These are phyloP conservation scores for Pyrenophora teres DNA, from an alignment of 2,329 filamentous ascomycete genomes.

Conservation along the genomic window DNA sequence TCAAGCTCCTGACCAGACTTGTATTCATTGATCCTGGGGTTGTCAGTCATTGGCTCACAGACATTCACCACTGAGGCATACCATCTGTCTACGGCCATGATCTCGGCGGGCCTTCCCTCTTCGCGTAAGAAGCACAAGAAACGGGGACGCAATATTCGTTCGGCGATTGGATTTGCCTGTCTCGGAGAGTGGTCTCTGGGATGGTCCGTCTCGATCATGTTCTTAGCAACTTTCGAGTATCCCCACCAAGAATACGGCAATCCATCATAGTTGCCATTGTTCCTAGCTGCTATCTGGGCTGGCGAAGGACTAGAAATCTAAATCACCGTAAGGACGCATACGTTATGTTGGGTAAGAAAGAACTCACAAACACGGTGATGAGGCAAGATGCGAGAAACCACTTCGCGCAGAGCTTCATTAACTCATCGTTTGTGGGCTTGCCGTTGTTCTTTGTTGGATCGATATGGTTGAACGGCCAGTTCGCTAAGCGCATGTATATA, in stretches of 20 bases:
- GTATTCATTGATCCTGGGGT: conserved; percentile 24
- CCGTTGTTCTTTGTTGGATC: conserved; percentile 27
- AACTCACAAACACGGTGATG: conserved; percentile 32
- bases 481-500: conserved; percentile 33
- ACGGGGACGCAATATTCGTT: conserved; percentile 34
- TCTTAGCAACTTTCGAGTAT: conserved; percentile 40
- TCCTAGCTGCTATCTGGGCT: conserved; percentile 20
- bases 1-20: conserved; percentile 27
- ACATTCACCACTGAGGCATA: neutral
- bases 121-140: conserved; percentile 38
- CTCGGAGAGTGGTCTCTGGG: conserved; percentile 7
- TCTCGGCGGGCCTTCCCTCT: conserved; percentile 21
- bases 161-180: conserved; percentile 28
- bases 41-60: neutral
- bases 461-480: conserved; percentile 40
- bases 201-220: conserved; percentile 31
- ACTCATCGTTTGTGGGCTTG: conserved; percentile 28
- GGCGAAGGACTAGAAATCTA: conserved; percentile 30
- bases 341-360: neutral
- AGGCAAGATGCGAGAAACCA: conserved; percentile 36
- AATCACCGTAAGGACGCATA: neutral
- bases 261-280: conserved; percentile 32
- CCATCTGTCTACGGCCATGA: conserved; percentile 36
- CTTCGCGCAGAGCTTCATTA: conserved; percentile 32
- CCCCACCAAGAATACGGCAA: conserved; percentile 38